Evolutionary conservation across 805 yeast species (phyloP).

Genomic region (Tetrapisispora phaffii): DNA sequence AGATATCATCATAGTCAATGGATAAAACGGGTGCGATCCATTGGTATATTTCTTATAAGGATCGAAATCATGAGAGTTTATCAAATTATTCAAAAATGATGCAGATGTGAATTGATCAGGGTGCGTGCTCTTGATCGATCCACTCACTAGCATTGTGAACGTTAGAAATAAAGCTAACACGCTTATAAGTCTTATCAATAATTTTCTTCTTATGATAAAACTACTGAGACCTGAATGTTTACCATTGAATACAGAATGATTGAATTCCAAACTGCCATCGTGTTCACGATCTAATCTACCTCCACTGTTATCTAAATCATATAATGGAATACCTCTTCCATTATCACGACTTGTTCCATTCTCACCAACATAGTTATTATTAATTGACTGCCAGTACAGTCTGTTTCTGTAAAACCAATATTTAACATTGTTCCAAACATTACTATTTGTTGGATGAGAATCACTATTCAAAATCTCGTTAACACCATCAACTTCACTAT

Average conservation of each 20-base stretch:
- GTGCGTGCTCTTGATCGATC: not conserved
- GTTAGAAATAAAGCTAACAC: not conserved
- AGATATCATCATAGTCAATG: constrained; percentile 74
- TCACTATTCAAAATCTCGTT: not conserved
- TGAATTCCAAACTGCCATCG: not conserved
- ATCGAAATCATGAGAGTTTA: constrained; percentile 8
- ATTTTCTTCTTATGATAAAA: not conserved
- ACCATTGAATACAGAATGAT: not conserved
- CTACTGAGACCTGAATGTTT: not conserved
- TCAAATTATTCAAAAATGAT: not conserved
- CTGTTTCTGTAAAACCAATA: constrained; percentile 6
- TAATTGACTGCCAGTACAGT: constrained; percentile 1
- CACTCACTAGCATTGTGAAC: not conserved
- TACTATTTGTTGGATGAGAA: not conserved
- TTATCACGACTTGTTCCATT: too few species aligned
- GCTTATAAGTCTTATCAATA: constrained; percentile 4
- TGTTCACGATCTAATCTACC: constrained; percentile 3
- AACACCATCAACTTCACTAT: constrained; percentile 1
- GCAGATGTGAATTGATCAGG: not conserved
- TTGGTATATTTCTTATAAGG: constrained; percentile 31
- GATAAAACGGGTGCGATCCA: constrained; percentile 59
- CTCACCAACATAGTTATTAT: not conserved
- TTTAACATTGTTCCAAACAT: constrained; percentile 2
- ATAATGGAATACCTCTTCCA: constrained; percentile 15
- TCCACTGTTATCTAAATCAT: constrained; percentile 15